phyloP scores from a whole-genome alignment of 352 stramenopile genomes.

The Pythium biforme region DNA sequence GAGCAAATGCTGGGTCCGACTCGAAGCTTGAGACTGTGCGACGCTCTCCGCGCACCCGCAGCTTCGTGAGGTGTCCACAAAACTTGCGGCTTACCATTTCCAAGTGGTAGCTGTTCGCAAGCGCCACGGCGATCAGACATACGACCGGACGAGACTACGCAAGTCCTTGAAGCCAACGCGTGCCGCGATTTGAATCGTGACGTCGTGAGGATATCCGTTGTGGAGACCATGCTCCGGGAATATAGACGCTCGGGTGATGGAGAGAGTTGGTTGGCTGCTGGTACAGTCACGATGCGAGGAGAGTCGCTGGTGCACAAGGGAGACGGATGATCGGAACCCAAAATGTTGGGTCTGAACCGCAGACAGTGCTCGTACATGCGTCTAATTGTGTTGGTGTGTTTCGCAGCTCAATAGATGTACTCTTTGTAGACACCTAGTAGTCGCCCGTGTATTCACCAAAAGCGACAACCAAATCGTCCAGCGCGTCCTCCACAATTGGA shows the following conservation, averaged over 20 bases:
- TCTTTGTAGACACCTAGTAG: conserved; percentile 3
- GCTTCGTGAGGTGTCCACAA: not conserved
- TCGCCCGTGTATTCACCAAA: conserved; percentile 22
- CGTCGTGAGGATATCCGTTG: not conserved
- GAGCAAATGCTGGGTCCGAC: too few species aligned
- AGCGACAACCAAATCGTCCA: conserved; percentile 10
- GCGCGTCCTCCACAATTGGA: not conserved
- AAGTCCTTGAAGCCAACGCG: not conserved
- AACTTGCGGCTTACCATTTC: not conserved
- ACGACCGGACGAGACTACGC: not conserved
- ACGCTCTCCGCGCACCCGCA: not conserved
- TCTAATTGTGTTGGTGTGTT: too few species aligned
- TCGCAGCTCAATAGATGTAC: too few species aligned
- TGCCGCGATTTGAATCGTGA: not conserved
- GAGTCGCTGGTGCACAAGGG: too few species aligned
- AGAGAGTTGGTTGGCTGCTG: too few species aligned
- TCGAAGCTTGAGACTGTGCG: not conserved
- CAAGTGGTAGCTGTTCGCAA: not conserved
- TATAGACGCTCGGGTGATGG: too few species aligned
- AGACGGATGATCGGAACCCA: too few species aligned
- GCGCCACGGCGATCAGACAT: not conserved
- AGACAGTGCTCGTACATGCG: too few species aligned
- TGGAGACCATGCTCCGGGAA: too few species aligned
- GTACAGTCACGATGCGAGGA: too few species aligned
- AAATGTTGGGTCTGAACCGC: too few species aligned